Percentiles rank a stretch among this genome's conserved stretches.
phyloP scores from a whole-genome alignment of 176 grass and related monocot genomes.

The Eragrostis nindensis region DNA sequence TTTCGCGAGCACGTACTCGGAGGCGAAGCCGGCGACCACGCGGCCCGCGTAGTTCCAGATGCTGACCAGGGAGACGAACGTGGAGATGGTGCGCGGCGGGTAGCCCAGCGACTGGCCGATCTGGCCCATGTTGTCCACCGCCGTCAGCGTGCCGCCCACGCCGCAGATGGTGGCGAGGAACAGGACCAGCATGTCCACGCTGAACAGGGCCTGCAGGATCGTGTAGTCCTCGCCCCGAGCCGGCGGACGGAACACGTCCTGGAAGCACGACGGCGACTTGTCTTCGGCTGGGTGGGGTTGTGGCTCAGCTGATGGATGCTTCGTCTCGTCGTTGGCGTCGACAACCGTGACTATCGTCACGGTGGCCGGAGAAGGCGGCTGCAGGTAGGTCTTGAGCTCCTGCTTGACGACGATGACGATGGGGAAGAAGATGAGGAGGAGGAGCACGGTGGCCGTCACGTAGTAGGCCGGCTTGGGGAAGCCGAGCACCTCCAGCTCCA shows the following conservation, averaged over 20 bases:
- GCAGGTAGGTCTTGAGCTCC: too few species aligned
- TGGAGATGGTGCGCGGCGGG: conserved; percentile 63
- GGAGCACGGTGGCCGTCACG: neutral
- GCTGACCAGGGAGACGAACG: conserved; percentile 81
- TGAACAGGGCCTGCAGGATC: conserved; percentile 72
- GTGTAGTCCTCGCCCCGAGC: conserved; percentile 61
- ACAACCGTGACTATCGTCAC: neutral
- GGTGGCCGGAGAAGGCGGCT: neutral
- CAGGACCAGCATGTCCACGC: conserved; percentile 71
- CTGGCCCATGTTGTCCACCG: conserved; percentile 82
- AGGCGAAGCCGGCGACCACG: conserved; percentile 58
- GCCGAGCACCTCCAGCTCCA: neutral
- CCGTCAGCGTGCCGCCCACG: conserved; percentile 72
- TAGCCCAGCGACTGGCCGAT: conserved; percentile 65
- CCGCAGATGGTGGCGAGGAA: conserved; percentile 70
- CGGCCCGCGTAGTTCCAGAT: conserved; percentile 86
- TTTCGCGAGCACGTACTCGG: conserved; percentile 47
- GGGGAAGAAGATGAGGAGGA: neutral
- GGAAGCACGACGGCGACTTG: conserved; percentile 12
- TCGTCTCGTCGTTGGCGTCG: neutral
- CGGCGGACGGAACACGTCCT: conserved; percentile 55
- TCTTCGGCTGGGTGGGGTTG: neutral
- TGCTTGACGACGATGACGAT: neutral
- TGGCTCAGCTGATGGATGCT: neutral
- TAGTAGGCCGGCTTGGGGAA: neutral